Base-by-base conservation (phyloP, 1,284 basidiomycete species). In the Heterobasidion annosum region DNA sequence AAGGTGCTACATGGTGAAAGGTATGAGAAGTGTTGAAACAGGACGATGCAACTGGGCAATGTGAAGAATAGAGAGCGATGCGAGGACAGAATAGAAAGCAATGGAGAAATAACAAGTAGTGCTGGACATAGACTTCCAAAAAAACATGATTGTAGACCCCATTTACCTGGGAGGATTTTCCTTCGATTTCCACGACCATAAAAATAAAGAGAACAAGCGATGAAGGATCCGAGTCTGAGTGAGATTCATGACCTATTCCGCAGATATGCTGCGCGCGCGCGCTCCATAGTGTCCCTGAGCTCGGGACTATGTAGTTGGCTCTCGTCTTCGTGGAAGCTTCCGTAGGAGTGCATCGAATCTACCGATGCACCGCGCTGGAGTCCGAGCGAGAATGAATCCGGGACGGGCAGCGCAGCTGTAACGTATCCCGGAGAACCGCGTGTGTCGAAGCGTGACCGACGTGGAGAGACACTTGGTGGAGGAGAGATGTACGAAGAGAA, bases 271-370 rank as follows among this genome's bases (percentile, higher is more conserved):
- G 73, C 73, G 43, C 84, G 69, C 25, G 85, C 84, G 9, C 71
- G 69, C 65, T 79, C 77, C 85, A 87, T 87, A 19, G 74, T 77
- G 66, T 82, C 81, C 54, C 74, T 71, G 51, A 86, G 62, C 69
- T 85, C 82, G 3, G 77, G 72, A 61, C 79, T 85, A 64, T 79
- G 70, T 74, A 77, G 82, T 6, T 69, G 58, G 25, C 59, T 61
- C 46, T 73, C 70, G 51, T 81, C 71, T 58, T 68, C 69, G 43
- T 43, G 65, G 52, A 67, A 66, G 57, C 63, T 68, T 33, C 62
- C 56, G 25, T 18, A 67, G 51, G 16, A 65, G 52, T 15, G 56
- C 15, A 68, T 64, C 8, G 68, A 65, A 32, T 75, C 72, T 33
- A 63, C 59, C 2, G 70, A 70, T 3, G 53, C 56, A 8, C 63